Evolutionary conservation across 2,329 filamentous ascomycete genomes (phyloP).

Genomic region (Trichoderma koningii): DNA sequence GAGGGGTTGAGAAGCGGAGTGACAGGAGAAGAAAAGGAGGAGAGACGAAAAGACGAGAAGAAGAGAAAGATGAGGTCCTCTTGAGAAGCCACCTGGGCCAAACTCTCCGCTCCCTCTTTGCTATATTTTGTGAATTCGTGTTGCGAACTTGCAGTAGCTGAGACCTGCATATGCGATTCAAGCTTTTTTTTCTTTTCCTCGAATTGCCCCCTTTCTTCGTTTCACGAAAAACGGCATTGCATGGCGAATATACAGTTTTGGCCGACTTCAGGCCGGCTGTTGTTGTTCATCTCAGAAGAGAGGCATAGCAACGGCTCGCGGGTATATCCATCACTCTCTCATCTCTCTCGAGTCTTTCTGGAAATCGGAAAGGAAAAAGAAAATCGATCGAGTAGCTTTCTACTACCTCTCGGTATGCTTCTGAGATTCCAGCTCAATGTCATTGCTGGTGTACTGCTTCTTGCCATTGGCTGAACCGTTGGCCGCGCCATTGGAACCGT

Average conservation of each 20-base stretch:
- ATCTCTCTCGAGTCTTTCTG: slow-evolving; percentile 10
- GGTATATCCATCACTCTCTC: slow-evolving; percentile 26
- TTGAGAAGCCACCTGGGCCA: background rate
- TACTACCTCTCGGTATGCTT: slow-evolving; percentile 45
- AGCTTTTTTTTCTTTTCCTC: background rate
- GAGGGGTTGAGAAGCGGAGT: background rate
- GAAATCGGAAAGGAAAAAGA: slow-evolving; percentile 9
- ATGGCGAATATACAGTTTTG: slow-evolving; percentile 20
- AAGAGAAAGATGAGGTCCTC: background rate
- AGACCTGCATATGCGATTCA: background rate
- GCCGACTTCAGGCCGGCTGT: slow-evolving; percentile 4
- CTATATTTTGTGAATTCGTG: background rate
- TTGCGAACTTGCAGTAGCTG: background rate
- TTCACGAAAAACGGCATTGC: background rate
- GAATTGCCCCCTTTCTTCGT: background rate
- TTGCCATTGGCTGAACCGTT: slow-evolving; percentile 49
- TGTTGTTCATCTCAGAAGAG: slow-evolving; percentile 21
- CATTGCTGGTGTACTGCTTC: slow-evolving; percentile 43
- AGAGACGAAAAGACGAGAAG: background rate
- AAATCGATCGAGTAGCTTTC: background rate
- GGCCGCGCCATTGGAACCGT: slow-evolving; percentile 41
- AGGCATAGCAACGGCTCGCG: slow-evolving; percentile 18
- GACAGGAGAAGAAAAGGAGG: background rate
- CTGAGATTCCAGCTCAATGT: slow-evolving; percentile 55
- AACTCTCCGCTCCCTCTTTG: background rate